Percentiles rank a stretch among this genome's conserved stretches.
These are phyloP conservation scores for Colletotrichum cuscutae DNA, from an alignment of 2,329 filamentous ascomycete species.

Conservation along the genomic window DNA sequence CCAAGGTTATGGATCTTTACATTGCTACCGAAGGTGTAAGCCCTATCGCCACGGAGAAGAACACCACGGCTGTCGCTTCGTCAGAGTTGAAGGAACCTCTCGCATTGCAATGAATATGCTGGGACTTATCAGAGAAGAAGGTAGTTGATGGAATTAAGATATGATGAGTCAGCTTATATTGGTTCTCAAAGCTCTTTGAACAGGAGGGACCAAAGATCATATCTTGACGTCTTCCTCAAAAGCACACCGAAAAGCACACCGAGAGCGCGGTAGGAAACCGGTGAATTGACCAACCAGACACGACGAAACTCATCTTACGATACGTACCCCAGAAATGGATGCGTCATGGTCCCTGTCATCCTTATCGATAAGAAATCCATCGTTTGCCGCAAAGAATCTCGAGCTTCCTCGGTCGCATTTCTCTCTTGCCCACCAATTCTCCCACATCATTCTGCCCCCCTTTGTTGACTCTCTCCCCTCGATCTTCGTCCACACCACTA, in stretches of 20 bases:
- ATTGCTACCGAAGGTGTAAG: conserved; percentile 43
- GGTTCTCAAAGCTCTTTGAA: not conserved
- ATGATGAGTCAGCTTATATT: too few species aligned
- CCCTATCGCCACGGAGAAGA: not conserved
- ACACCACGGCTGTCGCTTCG: conserved; percentile 28
- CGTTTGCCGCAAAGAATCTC: conserved; percentile 2
- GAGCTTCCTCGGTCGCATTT: conserved; percentile 1
- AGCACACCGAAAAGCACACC: not conserved
- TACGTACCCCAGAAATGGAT: not conserved
- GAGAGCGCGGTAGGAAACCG: not conserved
- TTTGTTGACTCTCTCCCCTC: not conserved
- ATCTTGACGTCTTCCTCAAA: not conserved
- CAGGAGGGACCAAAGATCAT: not conserved
- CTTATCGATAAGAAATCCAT: conserved; percentile 26
- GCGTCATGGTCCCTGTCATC: conserved; percentile 14
- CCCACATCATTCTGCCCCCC: not conserved
- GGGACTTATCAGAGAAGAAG: not conserved
- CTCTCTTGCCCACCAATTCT: not conserved
- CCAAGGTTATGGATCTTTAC: conserved; percentile 59
- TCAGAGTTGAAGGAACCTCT: conserved; percentile 3
- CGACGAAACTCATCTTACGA: not conserved
- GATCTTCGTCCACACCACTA: not conserved
- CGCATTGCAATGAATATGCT: not conserved
- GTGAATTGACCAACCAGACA: not conserved
- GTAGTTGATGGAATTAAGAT: not conserved